phyloP scores from a whole-genome alignment of 1,284 basidiomycete species.

The Rhizopogon parksii region DNA sequence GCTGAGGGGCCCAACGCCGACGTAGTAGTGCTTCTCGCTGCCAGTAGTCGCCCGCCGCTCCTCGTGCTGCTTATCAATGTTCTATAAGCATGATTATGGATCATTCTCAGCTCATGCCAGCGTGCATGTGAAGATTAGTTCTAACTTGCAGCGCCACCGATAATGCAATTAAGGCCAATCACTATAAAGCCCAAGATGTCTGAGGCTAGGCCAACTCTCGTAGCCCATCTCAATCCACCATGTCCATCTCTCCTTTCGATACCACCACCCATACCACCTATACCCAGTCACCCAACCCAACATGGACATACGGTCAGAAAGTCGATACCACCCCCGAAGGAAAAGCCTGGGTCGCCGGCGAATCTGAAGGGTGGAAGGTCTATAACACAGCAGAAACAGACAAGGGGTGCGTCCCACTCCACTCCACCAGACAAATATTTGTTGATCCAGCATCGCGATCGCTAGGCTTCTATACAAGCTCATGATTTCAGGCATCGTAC shows the following conservation, averaged over 20 bases:
- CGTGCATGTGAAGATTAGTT: too few species aligned
- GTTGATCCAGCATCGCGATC: not conserved
- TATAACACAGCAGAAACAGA: slow-evolving; percentile 46
- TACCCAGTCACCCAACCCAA: slow-evolving; percentile 49
- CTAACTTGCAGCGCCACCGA: too few species aligned
- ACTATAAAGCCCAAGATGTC: not conserved
- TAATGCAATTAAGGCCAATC: too few species aligned
- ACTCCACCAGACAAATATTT: not conserved
- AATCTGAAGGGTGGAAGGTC: slow-evolving; percentile 47
- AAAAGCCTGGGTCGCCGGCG: slow-evolving; percentile 43
- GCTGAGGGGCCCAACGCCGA: too few species aligned
- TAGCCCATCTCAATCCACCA: not conserved
- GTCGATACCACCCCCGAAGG: slow-evolving; percentile 44
- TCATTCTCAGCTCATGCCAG: too few species aligned
- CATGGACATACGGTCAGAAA: slow-evolving; percentile 51
- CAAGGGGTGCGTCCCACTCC: slow-evolving; percentile 32
- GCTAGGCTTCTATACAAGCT: slow-evolving; percentile 38
- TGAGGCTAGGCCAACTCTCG: not conserved
- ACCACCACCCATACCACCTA: slow-evolving; percentile 13
- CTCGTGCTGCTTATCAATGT: too few species aligned
- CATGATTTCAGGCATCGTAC: slow-evolving; percentile 54
- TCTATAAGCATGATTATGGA: too few species aligned
- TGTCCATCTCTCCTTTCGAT: slow-evolving; percentile 23
- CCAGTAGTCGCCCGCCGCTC: too few species aligned
- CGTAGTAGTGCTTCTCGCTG: too few species aligned